Base-by-base conservation (phyloP, 352 stramenopile genomes). In the Phytophthora gonapodyides region DNA sequence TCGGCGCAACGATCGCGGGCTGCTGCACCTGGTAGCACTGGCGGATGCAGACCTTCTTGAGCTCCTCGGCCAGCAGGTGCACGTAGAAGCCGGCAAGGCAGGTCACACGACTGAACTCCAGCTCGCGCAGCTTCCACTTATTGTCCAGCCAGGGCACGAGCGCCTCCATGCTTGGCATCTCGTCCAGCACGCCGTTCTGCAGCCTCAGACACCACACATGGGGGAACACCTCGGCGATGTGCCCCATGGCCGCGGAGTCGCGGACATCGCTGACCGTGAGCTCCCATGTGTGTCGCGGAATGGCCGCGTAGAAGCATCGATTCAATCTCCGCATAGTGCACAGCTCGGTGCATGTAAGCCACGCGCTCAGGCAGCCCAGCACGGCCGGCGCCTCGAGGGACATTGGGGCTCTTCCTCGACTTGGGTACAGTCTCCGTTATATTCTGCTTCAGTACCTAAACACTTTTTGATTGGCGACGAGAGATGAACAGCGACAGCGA, bases 1-100 rank as follows among this genome's bases (percentile, higher is more conserved):
- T 66, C 5, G 69, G 55, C 3, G 66, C 68, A 7, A 62, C 12
- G 24, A 91, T 73, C 13, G 70, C 56, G 1, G 76, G 83, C 11
- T 75, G 64, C 52, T 80, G 75, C 54, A 93, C 56, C 41, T 88
- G 70, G 56, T 80, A 84, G 56, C 83, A 93, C 51, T 89, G 66
- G 1, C 60, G 45, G 58, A 91, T 66, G 10, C 53, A 57, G 34
- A 93, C 53, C 38, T 57, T 69, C 50, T 79, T 73, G 31, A 93
- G 80, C 31, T 80, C 52, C 43, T 82, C 49, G 13, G 75, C 69
- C 35, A 72, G 45, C 0, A 85, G 57, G 17, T 69, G 59, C 37
- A 91, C 24, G 35, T 78, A 70, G 13, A 67, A 78, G 46, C 85
- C 81, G 17, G 61, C 74, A 27, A 87, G 65, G 24, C 78, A 67